Percentiles rank a stretch among this genome's conserved stretches.
Conservation (phyloP, 176 grass and related monocot genomes). For the Chrysopogon serrulatus region DNA sequence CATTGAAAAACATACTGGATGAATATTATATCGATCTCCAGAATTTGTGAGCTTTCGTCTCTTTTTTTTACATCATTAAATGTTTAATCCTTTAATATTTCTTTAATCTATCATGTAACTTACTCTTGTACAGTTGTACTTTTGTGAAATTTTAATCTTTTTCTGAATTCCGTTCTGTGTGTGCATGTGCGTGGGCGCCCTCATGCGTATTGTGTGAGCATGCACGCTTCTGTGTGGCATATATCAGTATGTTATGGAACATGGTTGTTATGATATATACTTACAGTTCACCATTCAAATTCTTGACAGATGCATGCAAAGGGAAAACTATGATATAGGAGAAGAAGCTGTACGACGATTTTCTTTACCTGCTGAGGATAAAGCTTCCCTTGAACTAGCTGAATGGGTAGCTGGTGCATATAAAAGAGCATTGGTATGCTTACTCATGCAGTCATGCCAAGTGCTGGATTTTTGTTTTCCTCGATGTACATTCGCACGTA, state of each 20-base stretch:
- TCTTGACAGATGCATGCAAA: slow-evolving; percentile 84
- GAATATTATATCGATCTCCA: background rate
- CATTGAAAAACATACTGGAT: background rate
- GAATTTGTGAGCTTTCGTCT: background rate
- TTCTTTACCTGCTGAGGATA: slow-evolving; percentile 89
- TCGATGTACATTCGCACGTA: background rate
- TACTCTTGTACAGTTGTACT: background rate
- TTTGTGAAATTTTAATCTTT: slow-evolving; percentile 1
- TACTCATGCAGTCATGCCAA: background rate
- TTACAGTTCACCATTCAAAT: slow-evolving; percentile 25
- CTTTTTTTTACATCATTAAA: background rate
- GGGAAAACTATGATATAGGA: slow-evolving; percentile 90
- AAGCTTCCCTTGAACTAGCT: slow-evolving; percentile 76
- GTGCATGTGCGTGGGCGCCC: background rate
- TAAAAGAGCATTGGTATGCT: slow-evolving; percentile 73
- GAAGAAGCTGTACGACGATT: slow-evolving; percentile 90
- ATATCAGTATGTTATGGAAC: background rate
- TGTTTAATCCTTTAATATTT: background rate
- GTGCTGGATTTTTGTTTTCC: background rate
- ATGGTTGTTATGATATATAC: slow-evolving; percentile 21
- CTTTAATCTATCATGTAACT: background rate
- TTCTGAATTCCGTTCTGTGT: background rate
- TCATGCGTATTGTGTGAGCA: background rate
- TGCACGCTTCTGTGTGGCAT: background rate
- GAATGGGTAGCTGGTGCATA: slow-evolving; percentile 84